These are phyloP conservation scores for Globisporangium polare DNA, from an alignment of 352 stramenopile genomes.

Conservation along the genomic window DNA sequence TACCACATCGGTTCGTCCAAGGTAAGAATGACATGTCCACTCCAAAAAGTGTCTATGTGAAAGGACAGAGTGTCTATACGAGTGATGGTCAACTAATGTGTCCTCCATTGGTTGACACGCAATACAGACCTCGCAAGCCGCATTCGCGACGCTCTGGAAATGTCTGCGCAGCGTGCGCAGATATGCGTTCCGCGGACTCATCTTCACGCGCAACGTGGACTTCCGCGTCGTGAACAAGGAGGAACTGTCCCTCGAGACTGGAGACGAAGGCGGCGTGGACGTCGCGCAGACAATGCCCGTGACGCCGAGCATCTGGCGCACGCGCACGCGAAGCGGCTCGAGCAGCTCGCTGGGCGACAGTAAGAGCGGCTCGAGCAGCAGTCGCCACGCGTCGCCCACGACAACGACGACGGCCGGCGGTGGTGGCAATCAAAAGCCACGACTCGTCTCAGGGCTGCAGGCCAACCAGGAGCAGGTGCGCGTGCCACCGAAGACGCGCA, in stretches of 20 bases:
- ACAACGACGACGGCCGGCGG: conserved; percentile 2
- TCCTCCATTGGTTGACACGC: not conserved
- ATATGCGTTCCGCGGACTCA: conserved; percentile 68
- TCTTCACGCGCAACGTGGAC: conserved; percentile 66
- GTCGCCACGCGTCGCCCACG: conserved; percentile 30
- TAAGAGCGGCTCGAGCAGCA: conserved; percentile 27
- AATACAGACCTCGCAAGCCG: conserved; percentile 46
- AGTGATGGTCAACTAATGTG: conserved; percentile 1
- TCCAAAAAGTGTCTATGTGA: too few species aligned
- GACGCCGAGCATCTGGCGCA: conserved; percentile 43
- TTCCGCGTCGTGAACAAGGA: conserved; percentile 73
- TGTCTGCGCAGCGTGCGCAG: conserved; percentile 76
- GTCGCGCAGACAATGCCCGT: conserved; percentile 19
- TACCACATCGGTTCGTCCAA: conserved; percentile 81
- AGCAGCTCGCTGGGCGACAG: conserved; percentile 36
- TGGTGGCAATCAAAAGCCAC: conserved; percentile 17
- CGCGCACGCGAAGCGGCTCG: conserved; percentile 40
- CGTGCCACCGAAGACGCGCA: conserved; percentile 48
- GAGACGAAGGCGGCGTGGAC: conserved; percentile 22
- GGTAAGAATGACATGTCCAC: conserved; percentile 32
- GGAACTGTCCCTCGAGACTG: conserved; percentile 39
- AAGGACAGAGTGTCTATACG: too few species aligned
- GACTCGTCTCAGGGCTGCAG: conserved; percentile 37
- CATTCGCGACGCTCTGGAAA: conserved; percentile 67
- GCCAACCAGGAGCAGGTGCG: conserved; percentile 62